Percentiles rank a stretch among this genome's conserved stretches.
phyloP scores from a whole-genome alignment of 129 eudicot genomes.

The Lactuca sativa region DNA sequence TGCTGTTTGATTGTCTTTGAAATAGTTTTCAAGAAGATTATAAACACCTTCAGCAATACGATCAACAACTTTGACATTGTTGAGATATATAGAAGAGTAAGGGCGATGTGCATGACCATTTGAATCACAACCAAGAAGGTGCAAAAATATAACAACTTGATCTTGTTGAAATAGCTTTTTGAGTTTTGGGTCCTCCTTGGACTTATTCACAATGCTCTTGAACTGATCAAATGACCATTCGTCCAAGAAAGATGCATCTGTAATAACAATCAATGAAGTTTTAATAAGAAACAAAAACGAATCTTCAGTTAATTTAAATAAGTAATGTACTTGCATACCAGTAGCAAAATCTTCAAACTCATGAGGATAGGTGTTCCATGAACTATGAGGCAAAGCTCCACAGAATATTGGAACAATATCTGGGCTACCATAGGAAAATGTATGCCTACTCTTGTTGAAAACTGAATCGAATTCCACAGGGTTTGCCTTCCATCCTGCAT shows the following conservation, averaged over 20 bases:
- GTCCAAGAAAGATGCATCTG: conserved; percentile 99
- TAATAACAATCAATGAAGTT: conserved; percentile 32
- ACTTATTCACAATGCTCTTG: conserved; percentile 76
- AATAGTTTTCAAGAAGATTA: conserved; percentile 76
- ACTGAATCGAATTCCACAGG: conserved; percentile 99
- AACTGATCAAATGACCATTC: conserved; percentile 99
- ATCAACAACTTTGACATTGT: conserved; percentile 96
- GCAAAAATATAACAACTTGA: conserved; percentile 78
- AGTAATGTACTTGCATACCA: conserved; percentile 41
- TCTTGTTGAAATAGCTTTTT: conserved; percentile 71
- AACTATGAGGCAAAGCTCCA: conserved; percentile 85
- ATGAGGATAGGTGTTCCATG: conserved; percentile 96
- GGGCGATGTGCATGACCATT: conserved; percentile 99
- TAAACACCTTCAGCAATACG: conserved; percentile 87
- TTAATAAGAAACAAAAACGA: conserved; percentile 10
- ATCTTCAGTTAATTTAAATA: background rate
- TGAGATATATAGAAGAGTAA: conserved; percentile 87
- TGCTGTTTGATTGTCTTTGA: conserved; percentile 83
- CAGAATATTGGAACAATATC: conserved; percentile 96
- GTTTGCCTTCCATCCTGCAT: conserved; percentile 96
- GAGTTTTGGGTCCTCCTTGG: conserved; percentile 63
- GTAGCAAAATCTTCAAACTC: conserved; percentile 99
- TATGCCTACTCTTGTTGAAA: conserved; percentile 84
- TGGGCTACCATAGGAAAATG: conserved; percentile 93
- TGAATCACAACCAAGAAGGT: conserved; percentile 98